Base-by-base conservation (phyloP, 2,329 filamentous ascomycete genomes). In the Laburnicola sp. region DNA sequence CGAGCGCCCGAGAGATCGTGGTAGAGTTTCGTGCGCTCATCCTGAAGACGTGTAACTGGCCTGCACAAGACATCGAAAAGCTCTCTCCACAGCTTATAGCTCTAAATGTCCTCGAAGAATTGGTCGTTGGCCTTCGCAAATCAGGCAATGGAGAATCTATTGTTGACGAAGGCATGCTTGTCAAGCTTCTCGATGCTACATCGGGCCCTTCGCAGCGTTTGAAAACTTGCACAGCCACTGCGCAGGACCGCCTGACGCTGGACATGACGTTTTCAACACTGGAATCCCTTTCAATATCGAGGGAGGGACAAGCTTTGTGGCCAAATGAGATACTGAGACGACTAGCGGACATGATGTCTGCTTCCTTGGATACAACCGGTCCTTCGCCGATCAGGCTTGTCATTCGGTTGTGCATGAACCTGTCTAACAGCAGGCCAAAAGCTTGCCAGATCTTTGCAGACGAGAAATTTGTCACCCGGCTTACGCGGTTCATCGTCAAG, bases 381-480 rank as follows among this genome's bases (percentile, higher is more conserved):
- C 23, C 53, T 41, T 53, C 60, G 6, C 62, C 60, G 26, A 60
- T 61, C 16, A 65, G 75, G 69, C 71, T 84, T 16, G 74, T 84
- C 26, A 76, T 93, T 40, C 85, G 89, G 50, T 80, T 97, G 3
- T 86, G 89, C 31, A 81, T 96, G 56, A 96, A 96, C 63, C 80
- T 92, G 43, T 94, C 91, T 6, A 96, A 96, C 75, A 89, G 91
- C 60, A 88, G 89, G 54, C 74, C 82, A 0, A 76, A 78, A 10
- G 85, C 89, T 9, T 91, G 89, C 35, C 80, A 83, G 27, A 76
- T 83, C 2, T 91, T 96, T 62, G 81, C 87, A 67, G 76, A 34
- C 62, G 72, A 51, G 2, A 75, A 77, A 1, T 79, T 87, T 25
- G 78, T 84, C 4, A 70, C 71, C 16, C 60, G 68, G 28, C 59